Evolutionary conservation across 2,329 filamentous ascomycete species (phyloP), one percentile per base, ranked within the genome.

Genomic region (Stylonectria norvegica): DNA sequence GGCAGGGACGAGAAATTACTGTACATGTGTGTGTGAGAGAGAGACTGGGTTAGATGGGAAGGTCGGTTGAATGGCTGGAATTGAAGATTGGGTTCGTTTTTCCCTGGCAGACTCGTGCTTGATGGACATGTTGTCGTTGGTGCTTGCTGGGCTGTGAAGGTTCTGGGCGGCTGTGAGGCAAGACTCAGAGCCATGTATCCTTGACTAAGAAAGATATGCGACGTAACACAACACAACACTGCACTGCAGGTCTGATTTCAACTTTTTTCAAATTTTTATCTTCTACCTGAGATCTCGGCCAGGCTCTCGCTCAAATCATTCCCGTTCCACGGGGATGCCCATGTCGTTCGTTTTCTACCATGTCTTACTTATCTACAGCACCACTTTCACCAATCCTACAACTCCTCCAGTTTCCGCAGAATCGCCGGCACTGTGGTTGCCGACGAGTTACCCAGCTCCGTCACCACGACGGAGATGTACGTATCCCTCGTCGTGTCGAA

Each of bases 401-500:
- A 66, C 54, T 79, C 76, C 57, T 80, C 77, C 51, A 79, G 62
- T 56, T 76, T 80, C 47, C 75, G 66, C 52, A 80, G 58, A 48
- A 79, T 70, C 20, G 75, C 70, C 9, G 89, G 85, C 29, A 96
- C 89, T 6, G 89, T 89, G 55, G 85, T 90, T 1, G 89, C 86
- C 36, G 89, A 87, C 48, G 94, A 77, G 56, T 81, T 87, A 29
- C 91, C 93, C 60, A 91, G 83, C 68, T 98, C 93, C 3, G 89
- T 96, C 35, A 97, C 81, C 28, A 98, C 84, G 65, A 90, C 86
- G 27, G 87, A 84, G 50, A 97, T 83, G 58, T 89, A 90, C 55
- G 88, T 85, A 4, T 88, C 86, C 11, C 85, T 86, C 1, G 93
- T 98, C 34, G 91, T 87, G 63, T 98, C 93, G 60, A 95, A 96